These are phyloP conservation scores for Dactylorhiza incarnata DNA, from an alignment of 106 monocot species.

Conservation along the genomic window DNA sequence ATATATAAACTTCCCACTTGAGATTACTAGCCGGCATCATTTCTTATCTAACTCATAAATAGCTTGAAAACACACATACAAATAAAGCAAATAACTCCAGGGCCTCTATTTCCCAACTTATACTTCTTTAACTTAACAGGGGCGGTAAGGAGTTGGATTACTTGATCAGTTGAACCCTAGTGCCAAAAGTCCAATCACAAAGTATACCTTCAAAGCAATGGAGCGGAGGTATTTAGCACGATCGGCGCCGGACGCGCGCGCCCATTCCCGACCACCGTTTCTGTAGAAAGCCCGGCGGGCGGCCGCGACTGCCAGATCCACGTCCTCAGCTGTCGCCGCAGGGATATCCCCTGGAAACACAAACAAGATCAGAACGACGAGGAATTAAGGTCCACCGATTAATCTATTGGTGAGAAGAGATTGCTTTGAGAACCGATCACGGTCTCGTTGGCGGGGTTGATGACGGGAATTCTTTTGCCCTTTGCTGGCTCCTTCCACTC, in stretches of 20 bases:
- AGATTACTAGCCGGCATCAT: background rate
- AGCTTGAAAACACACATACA: background rate
- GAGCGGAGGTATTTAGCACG: constrained; percentile 92
- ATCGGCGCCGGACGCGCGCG: constrained; percentile 67
- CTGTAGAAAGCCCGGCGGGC: constrained; percentile 67
- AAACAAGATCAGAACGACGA: constrained; percentile 3
- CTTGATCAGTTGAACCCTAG: no score
- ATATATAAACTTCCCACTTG: background rate
- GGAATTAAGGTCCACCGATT: background rate
- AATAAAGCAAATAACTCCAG: background rate
- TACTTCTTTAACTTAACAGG: background rate
- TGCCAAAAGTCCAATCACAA: no score
- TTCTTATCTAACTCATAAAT: background rate
- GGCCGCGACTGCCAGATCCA: constrained; percentile 81
- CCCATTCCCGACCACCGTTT: constrained; percentile 87
- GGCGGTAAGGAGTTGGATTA: background rate
- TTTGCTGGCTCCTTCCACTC: constrained; percentile 48
- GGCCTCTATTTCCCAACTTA: background rate
- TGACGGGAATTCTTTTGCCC: constrained; percentile 49
- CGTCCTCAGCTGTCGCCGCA: constrained; percentile 86
- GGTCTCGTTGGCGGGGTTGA: constrained; percentile 76
- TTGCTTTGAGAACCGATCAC: constrained; percentile 43
- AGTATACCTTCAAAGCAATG: constrained; percentile 81
- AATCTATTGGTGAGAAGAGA: background rate
- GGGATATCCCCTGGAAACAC: constrained; percentile 64